A percentile compares a stretch with the other conserved stretches of the same genome.
Conservation (phyloP, 2,329 filamentous ascomycete species). For the Aureobasidium mangrovei region DNA sequence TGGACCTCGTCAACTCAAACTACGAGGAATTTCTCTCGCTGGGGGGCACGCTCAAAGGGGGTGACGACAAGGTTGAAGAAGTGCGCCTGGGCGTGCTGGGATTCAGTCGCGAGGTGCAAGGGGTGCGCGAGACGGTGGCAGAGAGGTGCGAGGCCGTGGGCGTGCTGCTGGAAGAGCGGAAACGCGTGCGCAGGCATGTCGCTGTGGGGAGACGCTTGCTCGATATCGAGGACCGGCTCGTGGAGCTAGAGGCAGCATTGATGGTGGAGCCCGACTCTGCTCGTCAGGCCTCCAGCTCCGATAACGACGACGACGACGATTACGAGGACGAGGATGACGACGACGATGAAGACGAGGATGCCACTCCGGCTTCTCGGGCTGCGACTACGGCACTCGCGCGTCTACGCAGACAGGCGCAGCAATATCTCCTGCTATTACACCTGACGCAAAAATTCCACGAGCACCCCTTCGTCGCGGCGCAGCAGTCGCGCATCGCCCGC, state of each 20-base stretch:
- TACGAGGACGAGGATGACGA: constrained; percentile 28
- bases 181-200: constrained; percentile 53
- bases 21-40: constrained; percentile 85
- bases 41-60: constrained; percentile 71
- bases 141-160: constrained; percentile 56
- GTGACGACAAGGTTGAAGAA: constrained; percentile 85
- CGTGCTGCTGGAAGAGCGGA: constrained; percentile 56
- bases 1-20: constrained; percentile 92
- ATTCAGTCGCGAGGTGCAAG: constrained; percentile 73
- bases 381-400: constrained; percentile 27
- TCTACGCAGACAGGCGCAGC: constrained; percentile 47
- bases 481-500: constrained; percentile 47
- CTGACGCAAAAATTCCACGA: constrained; percentile 42
- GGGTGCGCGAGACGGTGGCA: constrained; percentile 58
- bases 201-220: constrained; percentile 54
- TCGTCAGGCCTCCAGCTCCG: background rate
- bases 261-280: constrained; percentile 37
- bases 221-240: constrained; percentile 56
- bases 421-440: constrained; percentile 49
- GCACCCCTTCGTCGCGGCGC: constrained; percentile 56
- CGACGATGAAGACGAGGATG: constrained; percentile 27
- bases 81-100: constrained; percentile 79
- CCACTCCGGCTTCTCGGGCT: constrained; percentile 23
- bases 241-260: constrained; percentile 54
- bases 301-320: constrained; percentile 21